Evolutionary conservation across 2,329 filamentous ascomycete genomes (phyloP).

Genomic region (Calonectria crousiana): DNA sequence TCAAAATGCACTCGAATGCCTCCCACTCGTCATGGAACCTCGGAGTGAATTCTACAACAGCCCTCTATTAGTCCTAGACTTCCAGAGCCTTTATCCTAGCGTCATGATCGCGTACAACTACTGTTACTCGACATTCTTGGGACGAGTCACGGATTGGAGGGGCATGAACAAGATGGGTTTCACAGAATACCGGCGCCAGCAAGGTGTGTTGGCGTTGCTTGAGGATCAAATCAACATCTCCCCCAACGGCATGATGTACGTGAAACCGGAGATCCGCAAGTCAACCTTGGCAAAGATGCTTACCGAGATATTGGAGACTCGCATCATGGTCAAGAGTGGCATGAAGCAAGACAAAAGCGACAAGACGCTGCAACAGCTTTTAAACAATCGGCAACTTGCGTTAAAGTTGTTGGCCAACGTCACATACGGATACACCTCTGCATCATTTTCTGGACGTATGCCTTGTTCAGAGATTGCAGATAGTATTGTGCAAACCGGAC

Average conservation of each 20-base stretch:
- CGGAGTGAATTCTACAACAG: slow-evolving; percentile 94
- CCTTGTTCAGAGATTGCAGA: slow-evolving; percentile 98
- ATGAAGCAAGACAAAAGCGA: slow-evolving; percentile 96
- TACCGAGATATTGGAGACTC: slow-evolving; percentile 92
- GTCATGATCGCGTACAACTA: slow-evolving; percentile 99
- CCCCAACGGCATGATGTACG: slow-evolving; percentile 97
- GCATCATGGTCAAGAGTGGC: slow-evolving; percentile 97
- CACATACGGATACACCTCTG: slow-evolving; percentile 97
- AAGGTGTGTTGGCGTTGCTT: slow-evolving; percentile 80
- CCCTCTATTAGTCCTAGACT: slow-evolving; percentile 91
- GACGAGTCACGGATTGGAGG: slow-evolving; percentile 88
- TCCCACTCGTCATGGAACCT: slow-evolving; percentile 97
- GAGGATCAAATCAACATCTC: slow-evolving; percentile 91
- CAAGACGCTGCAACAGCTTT: slow-evolving; percentile 82
- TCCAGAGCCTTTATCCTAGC: slow-evolving; percentile 95
- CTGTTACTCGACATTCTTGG: slow-evolving; percentile 96
- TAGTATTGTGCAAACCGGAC: slow-evolving; percentile 95
- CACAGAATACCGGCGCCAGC: slow-evolving; percentile 83
- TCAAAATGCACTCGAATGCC: slow-evolving; percentile 93
- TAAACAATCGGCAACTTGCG: slow-evolving; percentile 94
- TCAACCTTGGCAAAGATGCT: slow-evolving; percentile 97
- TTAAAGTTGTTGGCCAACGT: slow-evolving; percentile 98
- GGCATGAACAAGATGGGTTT: slow-evolving; percentile 96
- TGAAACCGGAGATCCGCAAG: slow-evolving; percentile 85
- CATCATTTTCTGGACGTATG: slow-evolving; percentile 97